phyloP scores from a whole-genome alignment of 495 filamentous ascomycete species.

The Hapsidospora chrysogenum region DNA sequence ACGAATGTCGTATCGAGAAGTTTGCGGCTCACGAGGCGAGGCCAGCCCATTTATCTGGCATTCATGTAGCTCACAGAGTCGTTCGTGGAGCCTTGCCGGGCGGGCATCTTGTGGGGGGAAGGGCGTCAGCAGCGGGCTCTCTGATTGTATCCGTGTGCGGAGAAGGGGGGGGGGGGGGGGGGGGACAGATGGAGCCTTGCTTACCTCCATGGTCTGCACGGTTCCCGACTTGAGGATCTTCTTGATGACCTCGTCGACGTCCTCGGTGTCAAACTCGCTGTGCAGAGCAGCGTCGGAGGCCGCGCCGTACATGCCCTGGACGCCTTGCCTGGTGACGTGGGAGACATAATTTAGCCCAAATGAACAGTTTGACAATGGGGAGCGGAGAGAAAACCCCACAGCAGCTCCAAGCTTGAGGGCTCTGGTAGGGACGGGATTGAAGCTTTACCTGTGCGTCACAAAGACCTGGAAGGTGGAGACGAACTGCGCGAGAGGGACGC shows the following conservation, averaged over 20 bases:
- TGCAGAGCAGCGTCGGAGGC: slow-evolving; percentile 61
- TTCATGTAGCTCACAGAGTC: slow-evolving; percentile 16
- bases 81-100: slow-evolving; percentile 24
- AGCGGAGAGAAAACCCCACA: no score
- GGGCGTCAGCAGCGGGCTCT: neutral
- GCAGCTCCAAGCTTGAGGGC: no score
- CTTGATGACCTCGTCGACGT: slow-evolving; percentile 61
- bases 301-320: slow-evolving; percentile 58
- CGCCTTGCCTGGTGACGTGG: slow-evolving; percentile 52
- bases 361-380: no score
- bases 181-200: slow-evolving; percentile 15
- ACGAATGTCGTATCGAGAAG: no score
- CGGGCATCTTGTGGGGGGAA: slow-evolving; percentile 16
- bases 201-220: slow-evolving; percentile 49
- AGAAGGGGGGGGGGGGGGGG: no score
- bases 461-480: slow-evolving; percentile 83
- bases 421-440: no score
- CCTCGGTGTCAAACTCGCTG: slow-evolving; percentile 69
- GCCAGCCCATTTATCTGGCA: slow-evolving; percentile 8
- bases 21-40: no score
- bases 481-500: slow-evolving; percentile 67
- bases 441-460: slow-evolving; percentile 80
- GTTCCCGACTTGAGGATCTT: slow-evolving; percentile 66
- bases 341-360: no score
- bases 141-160: no score